phyloP scores from a whole-genome alignment of 306 rosid genomes.

The Inga laurina region DNA sequence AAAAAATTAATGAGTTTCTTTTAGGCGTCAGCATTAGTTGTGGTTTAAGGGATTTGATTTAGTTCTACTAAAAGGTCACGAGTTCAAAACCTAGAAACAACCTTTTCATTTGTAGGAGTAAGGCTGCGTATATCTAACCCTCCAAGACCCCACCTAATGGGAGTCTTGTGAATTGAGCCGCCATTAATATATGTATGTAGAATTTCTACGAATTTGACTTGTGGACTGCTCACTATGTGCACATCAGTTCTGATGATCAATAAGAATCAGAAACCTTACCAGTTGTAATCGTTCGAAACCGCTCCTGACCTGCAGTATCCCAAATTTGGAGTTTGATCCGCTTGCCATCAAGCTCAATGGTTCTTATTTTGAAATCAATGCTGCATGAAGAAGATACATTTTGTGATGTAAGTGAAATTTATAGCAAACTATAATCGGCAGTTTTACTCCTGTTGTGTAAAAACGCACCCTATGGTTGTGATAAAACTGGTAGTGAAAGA shows the following conservation, averaged over 20 bases:
- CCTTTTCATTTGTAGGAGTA: no score
- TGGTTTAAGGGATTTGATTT: not conserved
- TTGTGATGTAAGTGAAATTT: constrained; percentile 31
- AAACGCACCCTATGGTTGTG: constrained; percentile 88
- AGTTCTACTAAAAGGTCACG: not conserved
- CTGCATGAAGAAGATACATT: constrained; percentile 52
- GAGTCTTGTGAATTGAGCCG: no score
- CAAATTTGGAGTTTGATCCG: constrained; percentile 93
- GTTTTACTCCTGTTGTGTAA: constrained; percentile 21
- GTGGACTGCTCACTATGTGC: no score
- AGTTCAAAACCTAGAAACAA: no score
- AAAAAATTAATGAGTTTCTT: not conserved
- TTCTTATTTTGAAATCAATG: constrained; percentile 89
- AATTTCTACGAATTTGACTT: no score
- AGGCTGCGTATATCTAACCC: no score
- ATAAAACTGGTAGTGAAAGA: constrained; percentile 94
- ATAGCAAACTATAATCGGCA: not conserved
- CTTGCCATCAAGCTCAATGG: constrained; percentile 94
- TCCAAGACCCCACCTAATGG: no score
- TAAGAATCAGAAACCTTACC: constrained; percentile 49
- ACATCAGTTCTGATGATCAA: no score
- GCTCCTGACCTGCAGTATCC: constrained; percentile 99
- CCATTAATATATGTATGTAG: no score
- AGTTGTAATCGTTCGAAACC: constrained; percentile 92
- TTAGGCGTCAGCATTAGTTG: not conserved